phyloP scores from a whole-genome alignment of 176 grass and related monocot genomes.

The Pontederia paniculata region DNA sequence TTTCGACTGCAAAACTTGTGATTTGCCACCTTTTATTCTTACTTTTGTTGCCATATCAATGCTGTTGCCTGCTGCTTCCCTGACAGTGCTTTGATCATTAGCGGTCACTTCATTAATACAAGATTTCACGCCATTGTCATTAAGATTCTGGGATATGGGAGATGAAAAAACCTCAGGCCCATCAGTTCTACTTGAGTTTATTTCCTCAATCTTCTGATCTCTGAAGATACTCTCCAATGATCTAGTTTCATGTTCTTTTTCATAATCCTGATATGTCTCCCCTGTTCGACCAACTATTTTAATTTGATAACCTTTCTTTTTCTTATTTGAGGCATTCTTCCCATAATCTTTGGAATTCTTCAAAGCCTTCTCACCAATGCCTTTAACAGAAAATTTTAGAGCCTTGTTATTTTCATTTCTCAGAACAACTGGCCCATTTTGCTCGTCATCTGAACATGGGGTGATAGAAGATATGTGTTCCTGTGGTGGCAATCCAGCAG shows the following conservation, averaged over 20 bases:
- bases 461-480: constrained; percentile 33
- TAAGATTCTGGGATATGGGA: constrained; percentile 27
- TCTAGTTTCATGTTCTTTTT: constrained; percentile 46
- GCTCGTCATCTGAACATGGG: constrained; percentile 61
- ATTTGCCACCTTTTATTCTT: constrained; percentile 58
- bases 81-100: not conserved
- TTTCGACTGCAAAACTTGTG: constrained; percentile 51
- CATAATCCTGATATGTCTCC: constrained; percentile 33
- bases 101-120: not conserved
- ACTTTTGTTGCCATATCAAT: constrained; percentile 46
- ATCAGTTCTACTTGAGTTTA: constrained; percentile 29
- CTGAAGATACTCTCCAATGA: constrained; percentile 38
- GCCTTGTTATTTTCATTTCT: constrained; percentile 71
- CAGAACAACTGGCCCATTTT: constrained; percentile 35
- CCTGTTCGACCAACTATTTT: constrained; percentile 29
- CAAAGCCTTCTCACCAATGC: constrained; percentile 42
- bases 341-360: constrained; percentile 42
- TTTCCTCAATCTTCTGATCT: constrained; percentile 37
- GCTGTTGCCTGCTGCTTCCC: constrained; percentile 22
- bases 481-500: constrained; percentile 69
- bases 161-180: constrained; percentile 28
- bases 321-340: constrained; percentile 50
- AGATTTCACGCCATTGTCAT: constrained; percentile 34
- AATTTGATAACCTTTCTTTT: constrained; percentile 54
- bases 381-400: constrained; percentile 89